Evolutionary conservation across 805 yeast species (phyloP).

Genomic region (Torulaspora delbrueckii): DNA sequence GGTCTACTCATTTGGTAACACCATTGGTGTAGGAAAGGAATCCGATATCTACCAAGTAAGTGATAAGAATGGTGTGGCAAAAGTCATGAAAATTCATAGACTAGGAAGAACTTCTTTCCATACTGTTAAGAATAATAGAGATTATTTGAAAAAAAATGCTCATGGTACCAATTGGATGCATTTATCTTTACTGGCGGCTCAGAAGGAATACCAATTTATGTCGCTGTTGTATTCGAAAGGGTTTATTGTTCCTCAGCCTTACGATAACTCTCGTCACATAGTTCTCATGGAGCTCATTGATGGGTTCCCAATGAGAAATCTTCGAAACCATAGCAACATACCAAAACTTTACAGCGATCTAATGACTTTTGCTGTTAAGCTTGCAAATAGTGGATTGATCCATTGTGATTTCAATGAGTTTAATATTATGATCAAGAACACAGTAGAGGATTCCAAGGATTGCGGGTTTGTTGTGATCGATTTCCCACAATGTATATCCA

Average conservation of each 20-base stretch:
- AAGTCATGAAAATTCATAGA: slow-evolving; percentile 85
- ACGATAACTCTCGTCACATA: slow-evolving; percentile 85
- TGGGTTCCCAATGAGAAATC: slow-evolving; percentile 86
- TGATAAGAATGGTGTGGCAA: slow-evolving; percentile 57
- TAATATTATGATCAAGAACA: slow-evolving; percentile 75
- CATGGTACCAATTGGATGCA: slow-evolving; percentile 90
- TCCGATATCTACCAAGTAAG: slow-evolving; percentile 87
- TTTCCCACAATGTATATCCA: slow-evolving; percentile 96
- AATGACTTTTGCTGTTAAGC: slow-evolving; percentile 78
- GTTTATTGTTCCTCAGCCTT: slow-evolving; percentile 83
- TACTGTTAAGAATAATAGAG: slow-evolving; percentile 90
- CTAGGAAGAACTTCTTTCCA: slow-evolving; percentile 91
- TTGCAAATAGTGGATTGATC: slow-evolving; percentile 84
- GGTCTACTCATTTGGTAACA: slow-evolving; percentile 72
- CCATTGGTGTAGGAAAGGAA: slow-evolving; percentile 96
- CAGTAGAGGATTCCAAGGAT: slow-evolving; percentile 40
- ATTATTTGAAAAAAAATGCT: slow-evolving; percentile 62
- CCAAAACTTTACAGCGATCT: slow-evolving; percentile 73
- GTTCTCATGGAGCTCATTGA: slow-evolving; percentile 86
- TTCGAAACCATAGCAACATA: slow-evolving; percentile 64
- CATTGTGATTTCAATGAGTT: slow-evolving; percentile 98
- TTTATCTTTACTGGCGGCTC: slow-evolving; percentile 83
- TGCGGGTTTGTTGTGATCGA: slow-evolving; percentile 86
- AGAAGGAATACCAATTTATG: slow-evolving; percentile 89
- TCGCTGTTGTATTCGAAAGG: slow-evolving; percentile 64